Conservation (phyloP, 768 basidiomycete genomes). For the Strobilomyces confusus region DNA sequence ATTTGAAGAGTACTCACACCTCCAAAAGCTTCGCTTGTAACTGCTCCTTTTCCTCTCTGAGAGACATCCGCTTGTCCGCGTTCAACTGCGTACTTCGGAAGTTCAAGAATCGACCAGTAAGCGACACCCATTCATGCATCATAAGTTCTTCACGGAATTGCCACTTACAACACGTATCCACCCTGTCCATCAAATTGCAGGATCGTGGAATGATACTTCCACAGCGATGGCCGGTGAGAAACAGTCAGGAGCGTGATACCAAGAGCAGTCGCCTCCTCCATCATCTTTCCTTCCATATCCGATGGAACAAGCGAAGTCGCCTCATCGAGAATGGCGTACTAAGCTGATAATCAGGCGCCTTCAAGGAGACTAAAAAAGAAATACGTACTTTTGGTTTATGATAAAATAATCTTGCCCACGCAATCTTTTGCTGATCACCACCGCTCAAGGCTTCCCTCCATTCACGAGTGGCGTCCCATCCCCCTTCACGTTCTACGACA, state of each 20-base stretch:
- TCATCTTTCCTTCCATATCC: conserved; percentile 92
- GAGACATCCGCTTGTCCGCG: conserved; percentile 80
- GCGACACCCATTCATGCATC: neutral
- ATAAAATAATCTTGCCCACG: conserved; percentile 96
- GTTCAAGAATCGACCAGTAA: conserved; percentile 3
- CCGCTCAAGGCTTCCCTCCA: conserved; percentile 94
- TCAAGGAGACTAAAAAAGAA: neutral
- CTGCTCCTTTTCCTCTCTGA: conserved; percentile 93
- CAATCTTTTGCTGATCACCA: conserved; percentile 95
- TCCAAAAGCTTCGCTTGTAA: conserved; percentile 83
- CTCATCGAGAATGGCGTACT: conserved; percentile 97
- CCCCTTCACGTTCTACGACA: conserved; percentile 93
- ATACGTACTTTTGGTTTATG: conserved; percentile 78
- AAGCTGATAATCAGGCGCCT: conserved; percentile 4
- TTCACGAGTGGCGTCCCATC: conserved; percentile 85
- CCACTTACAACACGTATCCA: conserved; percentile 86
- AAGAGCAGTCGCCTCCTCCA: conserved; percentile 82
- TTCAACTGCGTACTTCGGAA: conserved; percentile 88
- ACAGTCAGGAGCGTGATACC: conserved; percentile 94
- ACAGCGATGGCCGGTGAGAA: conserved; percentile 90
- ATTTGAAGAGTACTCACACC: conserved; percentile 62
- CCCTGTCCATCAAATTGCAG: conserved; percentile 93
- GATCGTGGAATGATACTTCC: conserved; percentile 88
- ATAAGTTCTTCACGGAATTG: neutral
- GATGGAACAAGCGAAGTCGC: conserved; percentile 92